phyloP scores from a whole-genome alignment of 139 green algal species.

The Volvox reticuliferus region DNA sequence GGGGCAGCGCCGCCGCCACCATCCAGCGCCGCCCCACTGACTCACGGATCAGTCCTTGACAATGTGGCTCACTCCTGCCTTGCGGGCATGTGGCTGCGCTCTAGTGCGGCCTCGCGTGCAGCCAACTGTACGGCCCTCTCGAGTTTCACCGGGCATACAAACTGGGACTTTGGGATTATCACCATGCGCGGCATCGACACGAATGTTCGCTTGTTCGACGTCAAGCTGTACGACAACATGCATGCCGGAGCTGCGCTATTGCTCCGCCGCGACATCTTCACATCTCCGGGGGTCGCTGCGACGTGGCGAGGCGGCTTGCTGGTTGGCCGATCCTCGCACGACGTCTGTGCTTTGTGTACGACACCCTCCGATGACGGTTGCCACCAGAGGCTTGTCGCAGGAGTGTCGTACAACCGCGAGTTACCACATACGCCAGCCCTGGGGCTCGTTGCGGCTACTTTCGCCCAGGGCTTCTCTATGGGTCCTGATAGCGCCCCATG shows the following conservation, averaged over 20 bases:
- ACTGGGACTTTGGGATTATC: constrained; percentile 77
- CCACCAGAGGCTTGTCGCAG: constrained; percentile 44
- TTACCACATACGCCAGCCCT: background rate
- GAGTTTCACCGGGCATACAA: constrained; percentile 56
- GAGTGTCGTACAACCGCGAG: constrained; percentile 56
- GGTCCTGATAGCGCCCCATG: constrained; percentile 60
- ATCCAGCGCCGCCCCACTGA: background rate
- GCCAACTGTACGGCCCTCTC: constrained; percentile 51
- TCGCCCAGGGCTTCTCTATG: constrained; percentile 60
- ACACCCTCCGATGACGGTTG: constrained; percentile 45
- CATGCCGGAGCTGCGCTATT: constrained; percentile 53
- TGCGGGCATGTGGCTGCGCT: constrained; percentile 48
- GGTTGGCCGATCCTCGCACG: constrained; percentile 2
- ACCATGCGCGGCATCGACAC: constrained; percentile 58
- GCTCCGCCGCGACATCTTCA: constrained; percentile 42
- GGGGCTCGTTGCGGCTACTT: constrained; percentile 50
- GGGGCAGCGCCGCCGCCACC: no score
- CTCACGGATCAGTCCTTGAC: constrained; percentile 5
- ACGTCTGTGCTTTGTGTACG: constrained; percentile 51
- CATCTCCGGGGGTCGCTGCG: background rate
- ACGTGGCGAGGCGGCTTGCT: constrained; percentile 45
- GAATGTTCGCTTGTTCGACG: constrained; percentile 46
- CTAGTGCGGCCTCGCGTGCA: background rate
- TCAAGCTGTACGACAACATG: constrained; percentile 56
- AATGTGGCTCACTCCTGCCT: constrained; percentile 60